These are phyloP conservation scores for Clitocybe nebularis DNA, from an alignment of 1,284 basidiomycete species.

Conservation along the genomic window DNA sequence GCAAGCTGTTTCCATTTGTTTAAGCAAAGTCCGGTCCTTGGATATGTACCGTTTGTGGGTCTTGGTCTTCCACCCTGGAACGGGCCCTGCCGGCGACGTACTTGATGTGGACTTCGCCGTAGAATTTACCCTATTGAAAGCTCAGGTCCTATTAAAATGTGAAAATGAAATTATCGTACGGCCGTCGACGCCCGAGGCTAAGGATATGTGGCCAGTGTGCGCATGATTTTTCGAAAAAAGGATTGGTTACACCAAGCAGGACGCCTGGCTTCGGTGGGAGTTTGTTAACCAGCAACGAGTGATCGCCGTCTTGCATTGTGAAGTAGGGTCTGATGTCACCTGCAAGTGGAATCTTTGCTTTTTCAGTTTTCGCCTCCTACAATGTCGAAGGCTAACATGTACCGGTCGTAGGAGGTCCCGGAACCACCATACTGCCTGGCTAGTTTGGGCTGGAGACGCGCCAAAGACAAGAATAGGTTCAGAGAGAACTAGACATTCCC, in stretches of 20 bases:
- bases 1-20: constrained; percentile 58
- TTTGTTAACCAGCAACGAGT: constrained; percentile 72
- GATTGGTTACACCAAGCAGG: constrained; percentile 91
- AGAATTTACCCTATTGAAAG: constrained; percentile 9
- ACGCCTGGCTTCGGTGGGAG: constrained; percentile 83
- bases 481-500: constrained; percentile 87
- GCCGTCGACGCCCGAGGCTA: constrained; percentile 50
- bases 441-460: constrained; percentile 75
- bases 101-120: constrained; percentile 18
- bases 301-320: constrained; percentile 92
- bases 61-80: constrained; percentile 73
- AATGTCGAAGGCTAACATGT: background rate
- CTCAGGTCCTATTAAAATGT: constrained; percentile 1
- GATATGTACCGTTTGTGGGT: constrained; percentile 82
- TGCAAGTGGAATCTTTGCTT: constrained; percentile 70
- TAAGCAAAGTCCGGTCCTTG: constrained; percentile 77
- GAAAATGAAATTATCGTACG: constrained; percentile 30
- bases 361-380: constrained; percentile 1
- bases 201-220: constrained; percentile 91
- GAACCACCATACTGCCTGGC: constrained; percentile 88
- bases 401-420: constrained; percentile 86
- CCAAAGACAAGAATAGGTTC: constrained; percentile 89
- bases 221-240: constrained; percentile 86
- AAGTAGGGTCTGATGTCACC: constrained; percentile 92
- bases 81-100: constrained; percentile 42